Evolutionary conservation across 169 alveolate genomes (phyloP).

Genomic region (Perkinsus olseni): DNA sequence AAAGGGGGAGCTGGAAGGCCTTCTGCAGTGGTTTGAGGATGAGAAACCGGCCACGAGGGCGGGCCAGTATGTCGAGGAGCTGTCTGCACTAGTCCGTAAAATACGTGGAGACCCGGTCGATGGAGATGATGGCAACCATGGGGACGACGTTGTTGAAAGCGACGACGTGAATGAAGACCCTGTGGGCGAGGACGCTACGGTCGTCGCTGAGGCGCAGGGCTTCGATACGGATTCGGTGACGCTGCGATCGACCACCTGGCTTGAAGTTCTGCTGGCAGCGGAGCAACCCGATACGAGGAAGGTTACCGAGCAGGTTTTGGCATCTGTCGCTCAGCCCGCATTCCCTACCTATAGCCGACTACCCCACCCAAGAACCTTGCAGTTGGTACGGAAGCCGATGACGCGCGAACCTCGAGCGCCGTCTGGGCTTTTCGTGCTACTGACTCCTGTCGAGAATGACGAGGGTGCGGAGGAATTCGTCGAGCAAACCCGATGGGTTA

Average conservation of each 20-base stretch:
- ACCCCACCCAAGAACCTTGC: slow-evolving; percentile 53
- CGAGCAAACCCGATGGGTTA: slow-evolving; percentile 65
- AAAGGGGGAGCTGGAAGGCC: neutral
- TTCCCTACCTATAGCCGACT: slow-evolving; percentile 63
- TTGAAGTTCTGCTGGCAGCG: neutral
- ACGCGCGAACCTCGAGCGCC: slow-evolving; percentile 28
- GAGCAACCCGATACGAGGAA: slow-evolving; percentile 6
- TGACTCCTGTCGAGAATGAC: neutral
- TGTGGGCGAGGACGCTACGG: slow-evolving; percentile 28
- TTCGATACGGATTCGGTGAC: neutral
- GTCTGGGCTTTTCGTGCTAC: slow-evolving; percentile 29
- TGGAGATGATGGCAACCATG: slow-evolving; percentile 15
- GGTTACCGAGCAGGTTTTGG: slow-evolving; percentile 28
- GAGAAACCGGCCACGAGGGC: neutral
- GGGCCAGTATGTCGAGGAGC: neutral
- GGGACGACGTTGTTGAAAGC: slow-evolving; percentile 18
- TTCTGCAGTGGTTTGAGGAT: neutral
- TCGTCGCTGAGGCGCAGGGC: neutral
- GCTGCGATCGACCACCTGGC: neutral
- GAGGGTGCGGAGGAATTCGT: neutral
- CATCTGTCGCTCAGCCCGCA: slow-evolving; percentile 52
- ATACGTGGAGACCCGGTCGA: slow-evolving; percentile 28
- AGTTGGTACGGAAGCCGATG: slow-evolving; percentile 52
- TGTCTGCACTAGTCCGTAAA: neutral
- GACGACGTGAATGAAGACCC: slow-evolving; percentile 14